Evolutionary conservation across 495 filamentous ascomycete genomes (phyloP).

Genomic region (Poronia punctata): DNA sequence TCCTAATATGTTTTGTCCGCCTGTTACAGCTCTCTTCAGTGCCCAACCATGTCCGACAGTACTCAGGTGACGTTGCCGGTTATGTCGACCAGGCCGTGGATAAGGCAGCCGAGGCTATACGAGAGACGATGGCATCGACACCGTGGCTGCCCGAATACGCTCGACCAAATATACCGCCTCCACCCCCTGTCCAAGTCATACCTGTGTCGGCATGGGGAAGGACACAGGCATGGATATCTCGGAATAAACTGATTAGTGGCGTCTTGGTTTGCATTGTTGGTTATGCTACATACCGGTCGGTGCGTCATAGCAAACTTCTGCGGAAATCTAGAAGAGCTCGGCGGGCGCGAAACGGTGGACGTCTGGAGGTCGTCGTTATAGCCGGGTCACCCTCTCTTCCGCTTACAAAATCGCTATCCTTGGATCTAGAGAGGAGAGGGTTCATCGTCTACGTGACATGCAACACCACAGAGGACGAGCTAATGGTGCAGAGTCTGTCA

Average conservation of each 20-base stretch:
- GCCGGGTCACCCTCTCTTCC: conserved; percentile 77
- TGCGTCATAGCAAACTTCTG: conserved; percentile 51
- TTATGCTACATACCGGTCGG: conserved; percentile 58
- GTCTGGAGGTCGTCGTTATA: conserved; percentile 84
- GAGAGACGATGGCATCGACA: conserved; percentile 55
- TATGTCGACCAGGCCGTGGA: conserved; percentile 74
- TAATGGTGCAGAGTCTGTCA: conserved; percentile 63
- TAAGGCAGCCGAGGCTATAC: conserved; percentile 52
- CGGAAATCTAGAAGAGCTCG: conserved; percentile 66
- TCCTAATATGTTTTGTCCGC: conserved; percentile 3
- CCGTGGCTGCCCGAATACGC: conserved; percentile 64
- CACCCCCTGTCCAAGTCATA: conserved; percentile 32
- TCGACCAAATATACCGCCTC: conserved; percentile 49
- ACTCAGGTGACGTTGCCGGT: conserved; percentile 61
- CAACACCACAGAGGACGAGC: conserved; percentile 72
- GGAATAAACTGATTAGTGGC: conserved; percentile 63
- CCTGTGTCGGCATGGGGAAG: conserved; percentile 30
- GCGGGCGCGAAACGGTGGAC: conserved; percentile 72
- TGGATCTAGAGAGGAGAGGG: conserved; percentile 83
- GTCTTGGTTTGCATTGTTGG: conserved; percentile 62
- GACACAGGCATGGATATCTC: conserved; percentile 53
- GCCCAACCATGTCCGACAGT: conserved; percentile 60
- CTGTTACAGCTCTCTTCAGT: conserved; percentile 59
- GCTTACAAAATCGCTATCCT: conserved; percentile 67
- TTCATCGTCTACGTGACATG: conserved; percentile 91